Percentiles rank a stretch among this genome's conserved stretches.
Evolutionary conservation across 257 asterid genomes (phyloP).

Genomic region (Voacanga thouarsii): DNA sequence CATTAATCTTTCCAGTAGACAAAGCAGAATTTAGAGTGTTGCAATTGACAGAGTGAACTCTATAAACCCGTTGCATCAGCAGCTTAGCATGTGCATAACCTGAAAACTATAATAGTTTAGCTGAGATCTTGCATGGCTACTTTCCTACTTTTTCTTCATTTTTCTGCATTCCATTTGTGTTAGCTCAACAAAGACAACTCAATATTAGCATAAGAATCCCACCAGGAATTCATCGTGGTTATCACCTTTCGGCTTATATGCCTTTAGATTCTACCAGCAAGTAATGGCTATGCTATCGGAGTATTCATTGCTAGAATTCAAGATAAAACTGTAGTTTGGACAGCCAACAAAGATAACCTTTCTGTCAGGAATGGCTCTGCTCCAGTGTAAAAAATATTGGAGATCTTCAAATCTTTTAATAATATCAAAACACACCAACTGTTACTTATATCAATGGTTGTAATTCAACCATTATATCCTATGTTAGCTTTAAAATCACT

Average conservation of each 20-base stretch:
- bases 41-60: too few relatives aligned
- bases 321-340: conserved; percentile 29
- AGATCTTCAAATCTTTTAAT: too few relatives aligned
- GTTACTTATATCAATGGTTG: too few relatives aligned
- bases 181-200: conserved; percentile 23
- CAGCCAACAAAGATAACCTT: conserved; percentile 27
- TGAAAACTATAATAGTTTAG: not conserved
- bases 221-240: conserved; percentile 23
- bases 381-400: too few relatives aligned
- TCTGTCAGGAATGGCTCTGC: not conserved
- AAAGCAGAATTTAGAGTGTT: too few relatives aligned
- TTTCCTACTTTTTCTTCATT: too few relatives aligned
- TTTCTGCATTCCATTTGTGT: conserved; percentile 4
- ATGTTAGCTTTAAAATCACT: too few relatives aligned
- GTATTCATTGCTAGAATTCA: conserved; percentile 18
- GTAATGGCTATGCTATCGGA: conserved; percentile 22
- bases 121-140: too few relatives aligned
- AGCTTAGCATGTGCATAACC: not conserved
- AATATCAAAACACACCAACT: too few relatives aligned
- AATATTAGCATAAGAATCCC: conserved; percentile 40
- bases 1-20: too few relatives aligned
- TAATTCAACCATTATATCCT: too few relatives aligned
- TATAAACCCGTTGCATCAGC: too few relatives aligned
- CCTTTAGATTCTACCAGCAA: conserved; percentile 39
- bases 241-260: conserved; percentile 31